These are phyloP conservation scores for Metschnikowia matae DNA, from an alignment of 805 yeast genomes.

Conservation along the genomic window DNA sequence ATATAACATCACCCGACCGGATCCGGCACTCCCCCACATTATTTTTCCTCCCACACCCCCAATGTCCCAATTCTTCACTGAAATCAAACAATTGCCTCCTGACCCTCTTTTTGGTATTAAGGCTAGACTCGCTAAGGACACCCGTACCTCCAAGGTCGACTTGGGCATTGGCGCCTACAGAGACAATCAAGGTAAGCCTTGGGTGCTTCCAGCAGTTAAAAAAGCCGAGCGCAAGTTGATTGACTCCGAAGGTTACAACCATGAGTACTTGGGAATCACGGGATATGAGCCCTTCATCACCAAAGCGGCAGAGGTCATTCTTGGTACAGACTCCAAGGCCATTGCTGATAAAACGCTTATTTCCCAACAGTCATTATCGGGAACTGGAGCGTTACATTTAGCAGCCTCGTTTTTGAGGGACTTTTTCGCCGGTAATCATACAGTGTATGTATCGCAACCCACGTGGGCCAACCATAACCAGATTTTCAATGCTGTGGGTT, in stretches of 20 bases:
- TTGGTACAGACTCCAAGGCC: conserved; percentile 49
- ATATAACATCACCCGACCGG: background rate
- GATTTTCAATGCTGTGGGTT: conserved; percentile 70
- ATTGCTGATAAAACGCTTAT: conserved; percentile 40
- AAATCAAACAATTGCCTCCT: conserved; percentile 65
- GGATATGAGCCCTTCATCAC: conserved; percentile 67
- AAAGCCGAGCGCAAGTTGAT: conserved; percentile 65
- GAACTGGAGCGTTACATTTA: conserved; percentile 88
- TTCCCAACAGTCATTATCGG: conserved; percentile 75
- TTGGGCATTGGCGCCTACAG: conserved; percentile 81
- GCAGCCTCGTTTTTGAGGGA: conserved; percentile 68
- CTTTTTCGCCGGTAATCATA: conserved; percentile 35
- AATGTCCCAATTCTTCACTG: conserved; percentile 42
- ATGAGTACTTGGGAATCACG: conserved; percentile 82
- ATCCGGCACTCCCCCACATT: background rate
- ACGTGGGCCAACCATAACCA: conserved; percentile 98
- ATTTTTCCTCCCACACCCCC: too few relatives aligned
- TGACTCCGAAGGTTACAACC: conserved; percentile 47
- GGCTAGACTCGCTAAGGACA: conserved; percentile 57
- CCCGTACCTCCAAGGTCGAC: conserved; percentile 68
- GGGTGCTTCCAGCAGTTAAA: conserved; percentile 66
- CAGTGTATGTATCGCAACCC: conserved; percentile 43
- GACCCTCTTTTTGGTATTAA: conserved; percentile 85
- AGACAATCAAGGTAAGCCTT: conserved; percentile 65
- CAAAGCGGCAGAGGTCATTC: conserved; percentile 69